A percentile compares a stretch with the other conserved stretches of the same genome.
Evolutionary conservation across 345 rosid genomes (phyloP).

Genomic region (Salix koriyanagi): DNA sequence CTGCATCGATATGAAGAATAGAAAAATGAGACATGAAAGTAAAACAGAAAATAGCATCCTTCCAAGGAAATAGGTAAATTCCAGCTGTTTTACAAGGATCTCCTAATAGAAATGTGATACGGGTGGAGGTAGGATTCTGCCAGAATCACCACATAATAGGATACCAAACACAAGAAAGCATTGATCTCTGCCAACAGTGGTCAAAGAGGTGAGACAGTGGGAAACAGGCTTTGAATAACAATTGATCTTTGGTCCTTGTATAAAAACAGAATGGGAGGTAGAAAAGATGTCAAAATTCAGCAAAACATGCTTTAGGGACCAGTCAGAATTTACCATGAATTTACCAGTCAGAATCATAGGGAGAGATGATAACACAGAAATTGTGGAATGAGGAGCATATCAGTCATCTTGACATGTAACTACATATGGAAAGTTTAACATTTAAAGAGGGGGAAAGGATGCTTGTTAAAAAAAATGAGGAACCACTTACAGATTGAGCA

Average conservation of each 20-base stretch:
- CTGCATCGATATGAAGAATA: neutral
- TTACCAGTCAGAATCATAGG: neutral
- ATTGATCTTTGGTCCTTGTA: neutral
- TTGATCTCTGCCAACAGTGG: neutral
- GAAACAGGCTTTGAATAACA: neutral
- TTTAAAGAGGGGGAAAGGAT: neutral
- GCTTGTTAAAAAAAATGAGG: neutral
- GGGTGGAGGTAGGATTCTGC: neutral
- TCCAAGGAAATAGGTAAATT: neutral
- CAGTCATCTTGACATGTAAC: neutral
- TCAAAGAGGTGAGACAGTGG: neutral
- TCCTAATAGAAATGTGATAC: neutral
- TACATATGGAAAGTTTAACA: neutral
- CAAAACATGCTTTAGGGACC: neutral
- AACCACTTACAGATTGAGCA: conserved; percentile 76
- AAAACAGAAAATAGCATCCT: neutral
- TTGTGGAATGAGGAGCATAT: neutral
- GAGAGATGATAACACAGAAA: neutral
- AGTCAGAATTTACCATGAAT: neutral
- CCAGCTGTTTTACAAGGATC: neutral
- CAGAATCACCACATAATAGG: neutral
- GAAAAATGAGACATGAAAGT: neutral
- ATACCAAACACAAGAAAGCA: neutral
- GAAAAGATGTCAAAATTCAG: neutral
- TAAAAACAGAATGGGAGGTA: neutral